Evolutionary conservation across 2,329 filamentous ascomycete species (phyloP).

Genomic region (Lachnellula hyalina): DNA sequence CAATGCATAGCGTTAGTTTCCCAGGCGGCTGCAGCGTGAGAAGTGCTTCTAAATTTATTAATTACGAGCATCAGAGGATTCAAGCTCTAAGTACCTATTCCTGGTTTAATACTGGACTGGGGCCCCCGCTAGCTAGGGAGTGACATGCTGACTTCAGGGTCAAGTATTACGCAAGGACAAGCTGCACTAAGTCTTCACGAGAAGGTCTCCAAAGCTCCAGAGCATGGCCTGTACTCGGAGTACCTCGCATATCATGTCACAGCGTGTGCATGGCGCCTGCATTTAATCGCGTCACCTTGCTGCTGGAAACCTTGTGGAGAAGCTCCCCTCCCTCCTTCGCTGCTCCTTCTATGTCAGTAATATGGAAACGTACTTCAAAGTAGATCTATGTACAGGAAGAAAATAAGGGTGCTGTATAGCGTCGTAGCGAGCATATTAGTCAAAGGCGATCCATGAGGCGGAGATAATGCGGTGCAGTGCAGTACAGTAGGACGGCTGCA

Average conservation of each 20-base stretch:
- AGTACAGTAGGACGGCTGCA: neutral
- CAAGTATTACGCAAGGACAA: neutral
- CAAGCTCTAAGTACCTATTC: too few relatives aligned
- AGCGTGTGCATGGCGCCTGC: neutral
- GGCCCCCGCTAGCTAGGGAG: neutral
- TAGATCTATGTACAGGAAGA: neutral
- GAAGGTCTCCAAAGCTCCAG: neutral
- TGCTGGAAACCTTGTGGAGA: neutral
- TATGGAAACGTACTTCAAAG: neutral
- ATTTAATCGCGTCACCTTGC: slow-evolving; percentile 7
- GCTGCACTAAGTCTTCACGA: neutral
- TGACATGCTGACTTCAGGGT: neutral
- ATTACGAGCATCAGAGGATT: neutral
- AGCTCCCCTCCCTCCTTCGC: neutral
- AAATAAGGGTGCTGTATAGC: neutral
- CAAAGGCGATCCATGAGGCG: neutral
- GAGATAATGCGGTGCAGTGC: neutral
- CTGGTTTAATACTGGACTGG: neutral
- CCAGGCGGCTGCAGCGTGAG: slow-evolving; percentile 27
- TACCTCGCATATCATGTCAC: slow-evolving; percentile 11
- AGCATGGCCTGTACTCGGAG: slow-evolving; percentile 5
- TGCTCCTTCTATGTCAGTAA: neutral
- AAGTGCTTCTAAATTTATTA: slow-evolving; percentile 12
- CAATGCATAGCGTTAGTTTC: slow-evolving; percentile 8
- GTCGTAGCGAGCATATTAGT: neutral